Evolutionary conservation across 495 filamentous ascomycete genomes (phyloP).

Genomic region (Ramalina peruviana): DNA sequence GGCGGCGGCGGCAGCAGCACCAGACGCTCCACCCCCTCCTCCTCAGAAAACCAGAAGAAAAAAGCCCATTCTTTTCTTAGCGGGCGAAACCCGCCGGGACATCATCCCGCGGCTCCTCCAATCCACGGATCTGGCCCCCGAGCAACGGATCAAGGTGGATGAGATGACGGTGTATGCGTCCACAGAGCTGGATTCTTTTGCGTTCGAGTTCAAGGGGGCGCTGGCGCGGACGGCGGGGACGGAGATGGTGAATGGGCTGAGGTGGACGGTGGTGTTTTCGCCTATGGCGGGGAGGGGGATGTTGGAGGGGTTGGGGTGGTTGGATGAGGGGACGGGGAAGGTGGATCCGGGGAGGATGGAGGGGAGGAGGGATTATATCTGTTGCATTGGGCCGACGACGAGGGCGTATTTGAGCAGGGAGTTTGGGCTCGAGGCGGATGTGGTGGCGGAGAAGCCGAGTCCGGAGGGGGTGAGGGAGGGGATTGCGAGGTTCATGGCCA

Average conservation of each 20-base stretch:
- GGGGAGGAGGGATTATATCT: conserved; percentile 40
- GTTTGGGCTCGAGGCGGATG: conserved; percentile 65
- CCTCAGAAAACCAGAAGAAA: conserved; percentile 5
- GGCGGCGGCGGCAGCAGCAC: conserved; percentile 7
- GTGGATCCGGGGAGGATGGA: conserved; percentile 17
- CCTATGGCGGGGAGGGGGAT: conserved; percentile 77
- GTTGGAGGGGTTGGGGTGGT: conserved; percentile 48
- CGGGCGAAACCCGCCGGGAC: conserved; percentile 75
- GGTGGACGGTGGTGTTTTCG: conserved; percentile 92
- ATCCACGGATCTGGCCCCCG: conserved; percentile 26
- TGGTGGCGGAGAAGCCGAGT: conserved; percentile 68
- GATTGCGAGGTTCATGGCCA: conserved; percentile 42
- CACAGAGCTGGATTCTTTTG: conserved; percentile 60
- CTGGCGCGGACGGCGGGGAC: conserved; percentile 23
- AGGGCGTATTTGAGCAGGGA: conserved; percentile 50
- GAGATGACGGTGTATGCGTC: conserved; percentile 82
- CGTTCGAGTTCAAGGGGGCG: conserved; percentile 40
- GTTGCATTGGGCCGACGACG: conserved; percentile 91
- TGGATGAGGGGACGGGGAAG: conserved; percentile 35
- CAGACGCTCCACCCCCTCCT: conserved; percentile 20
- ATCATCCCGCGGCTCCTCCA: conserved; percentile 72
- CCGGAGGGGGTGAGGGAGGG: conserved; percentile 67
- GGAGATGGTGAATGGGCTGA: conserved; percentile 15
- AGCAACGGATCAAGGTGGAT: conserved; percentile 44
- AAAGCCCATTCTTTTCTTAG: conserved; percentile 66